These are phyloP conservation scores for Coemansia sp. DNA, from an alignment of 192 early-diverging fungal genomes.

Conservation along the genomic window DNA sequence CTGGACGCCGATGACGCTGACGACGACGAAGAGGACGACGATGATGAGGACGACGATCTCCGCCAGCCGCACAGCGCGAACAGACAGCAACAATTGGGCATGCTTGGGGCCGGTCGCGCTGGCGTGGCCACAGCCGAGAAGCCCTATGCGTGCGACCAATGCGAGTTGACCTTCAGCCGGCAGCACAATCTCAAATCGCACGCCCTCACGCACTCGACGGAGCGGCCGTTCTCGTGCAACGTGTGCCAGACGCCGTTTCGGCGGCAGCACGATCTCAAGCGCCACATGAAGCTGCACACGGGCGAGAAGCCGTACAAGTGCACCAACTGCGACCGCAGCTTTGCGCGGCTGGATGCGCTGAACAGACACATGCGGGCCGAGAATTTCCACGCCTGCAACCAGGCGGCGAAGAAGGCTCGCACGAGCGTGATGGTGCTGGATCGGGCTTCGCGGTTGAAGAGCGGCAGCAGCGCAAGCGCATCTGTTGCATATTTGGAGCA, in stretches of 20 bases:
- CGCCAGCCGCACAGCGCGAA: background rate
- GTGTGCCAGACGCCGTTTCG: constrained; percentile 80
- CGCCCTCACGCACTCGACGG: constrained; percentile 71
- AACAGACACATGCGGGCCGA: constrained; percentile 71
- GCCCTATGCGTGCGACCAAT: constrained; percentile 60
- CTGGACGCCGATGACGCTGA: constrained; percentile 8
- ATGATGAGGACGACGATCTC: background rate
- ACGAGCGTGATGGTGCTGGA: constrained; percentile 21
- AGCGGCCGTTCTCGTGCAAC: constrained; percentile 68
- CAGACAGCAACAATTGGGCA: background rate
- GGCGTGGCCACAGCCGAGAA: constrained; percentile 49
- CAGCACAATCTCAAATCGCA: constrained; percentile 80
- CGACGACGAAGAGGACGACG: constrained; percentile 26
- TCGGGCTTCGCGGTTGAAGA: constrained; percentile 26
- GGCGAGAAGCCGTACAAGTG: constrained; percentile 78
- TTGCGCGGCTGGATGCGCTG: constrained; percentile 80
- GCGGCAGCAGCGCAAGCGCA: constrained; percentile 16
- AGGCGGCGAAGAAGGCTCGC: constrained; percentile 57
- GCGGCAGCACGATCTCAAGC: constrained; percentile 88
- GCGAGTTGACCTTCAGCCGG: constrained; percentile 70
- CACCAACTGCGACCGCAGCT: constrained; percentile 71
- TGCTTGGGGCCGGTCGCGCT: background rate
- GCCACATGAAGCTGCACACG: constrained; percentile 79
- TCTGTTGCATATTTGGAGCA: constrained; percentile 35
- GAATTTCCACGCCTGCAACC: constrained; percentile 59